Conservation (phyloP, 148 eudicot genomes). For the Vaccinium corymbosum region DNA sequence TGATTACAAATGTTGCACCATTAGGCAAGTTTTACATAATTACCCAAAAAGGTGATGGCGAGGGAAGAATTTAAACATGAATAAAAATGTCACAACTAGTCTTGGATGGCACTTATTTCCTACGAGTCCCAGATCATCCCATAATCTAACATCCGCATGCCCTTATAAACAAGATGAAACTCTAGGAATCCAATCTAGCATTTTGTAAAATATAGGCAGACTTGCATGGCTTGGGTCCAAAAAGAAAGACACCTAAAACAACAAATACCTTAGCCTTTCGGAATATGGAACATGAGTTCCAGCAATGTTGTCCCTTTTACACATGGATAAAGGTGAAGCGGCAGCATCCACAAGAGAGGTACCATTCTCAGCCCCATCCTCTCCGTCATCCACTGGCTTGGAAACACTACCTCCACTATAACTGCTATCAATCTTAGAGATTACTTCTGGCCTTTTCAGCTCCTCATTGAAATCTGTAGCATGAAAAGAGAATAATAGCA, state of each 20-base stretch:
- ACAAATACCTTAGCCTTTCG: conserved; percentile 16
- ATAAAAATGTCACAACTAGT: not conserved
- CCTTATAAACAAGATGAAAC: not conserved
- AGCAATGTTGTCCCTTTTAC: not conserved
- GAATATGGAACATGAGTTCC: conserved; percentile 1
- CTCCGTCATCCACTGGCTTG: conserved; percentile 16
- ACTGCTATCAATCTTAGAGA: conserved; percentile 16
- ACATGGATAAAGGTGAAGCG: conserved; percentile 5
- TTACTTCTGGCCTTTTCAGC: conserved; percentile 16
- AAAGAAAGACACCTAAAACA: not conserved
- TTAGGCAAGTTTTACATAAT: conserved; percentile 3
- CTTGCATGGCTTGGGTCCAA: not conserved
- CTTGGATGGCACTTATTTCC: not conserved
- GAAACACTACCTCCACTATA: conserved; percentile 16
- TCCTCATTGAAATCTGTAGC: conserved; percentile 6
- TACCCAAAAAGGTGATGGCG: not conserved
- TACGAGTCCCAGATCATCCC: not conserved
- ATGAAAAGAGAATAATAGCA: not conserved
- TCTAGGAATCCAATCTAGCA: not conserved
- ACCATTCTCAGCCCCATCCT: conserved; percentile 4
- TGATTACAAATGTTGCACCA: not conserved
- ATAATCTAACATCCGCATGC: not conserved
- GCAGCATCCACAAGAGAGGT: not conserved
- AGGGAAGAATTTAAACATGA: not conserved
- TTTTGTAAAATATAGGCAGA: not conserved